A percentile compares a stretch with the other conserved stretches of the same genome.
Evolutionary conservation across 2,329 filamentous ascomycete genomes (phyloP).

Genomic region (Fusarium chlamydosporum): DNA sequence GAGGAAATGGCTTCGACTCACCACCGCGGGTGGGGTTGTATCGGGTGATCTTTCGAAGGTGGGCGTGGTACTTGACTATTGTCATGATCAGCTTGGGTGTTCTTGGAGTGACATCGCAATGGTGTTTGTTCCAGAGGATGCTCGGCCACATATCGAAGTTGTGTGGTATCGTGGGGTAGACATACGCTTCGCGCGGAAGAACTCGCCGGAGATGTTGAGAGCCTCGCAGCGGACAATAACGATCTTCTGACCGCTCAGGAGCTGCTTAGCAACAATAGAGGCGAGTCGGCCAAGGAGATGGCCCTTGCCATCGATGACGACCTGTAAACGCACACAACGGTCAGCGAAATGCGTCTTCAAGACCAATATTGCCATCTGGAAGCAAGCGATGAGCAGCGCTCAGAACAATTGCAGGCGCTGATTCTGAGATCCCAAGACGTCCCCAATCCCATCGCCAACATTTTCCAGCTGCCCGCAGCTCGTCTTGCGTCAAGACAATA

Average conservation of each 20-base stretch:
- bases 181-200: slow-evolving; percentile 99
- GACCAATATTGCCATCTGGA: slow-evolving; percentile 42
- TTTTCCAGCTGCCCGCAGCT: slow-evolving; percentile 29
- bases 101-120: slow-evolving; percentile 18
- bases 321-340: slow-evolving; percentile 64
- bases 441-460: slow-evolving; percentile 39
- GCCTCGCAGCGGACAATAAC: slow-evolving; percentile 98
- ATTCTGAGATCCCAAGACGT: slow-evolving; percentile 31
- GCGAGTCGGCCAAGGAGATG: slow-evolving; percentile 99
- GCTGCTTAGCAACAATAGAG: slow-evolving; percentile 98
- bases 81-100: slow-evolving; percentile 62
- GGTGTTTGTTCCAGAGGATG: slow-evolving; percentile 38
- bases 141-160: slow-evolving; percentile 40
- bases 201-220: slow-evolving; percentile 99
- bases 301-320: slow-evolving; percentile 99
- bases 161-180: slow-evolving; percentile 56
- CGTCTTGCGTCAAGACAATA: slow-evolving; percentile 41
- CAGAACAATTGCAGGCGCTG: slow-evolving; percentile 16
- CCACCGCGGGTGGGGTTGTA: slow-evolving; percentile 99
- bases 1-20: slow-evolving; percentile 64
- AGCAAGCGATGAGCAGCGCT: slow-evolving; percentile 32
- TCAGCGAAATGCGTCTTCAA: slow-evolving; percentile 43
- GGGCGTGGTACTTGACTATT: slow-evolving; percentile 99
- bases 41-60: slow-evolving; percentile 99
- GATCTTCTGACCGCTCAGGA: slow-evolving; percentile 99